Percentiles rank a stretch among this genome's conserved stretches.
These are phyloP conservation scores for Exophiala lecanii-corni DNA, from an alignment of 2,329 filamentous ascomycete genomes.

Conservation along the genomic window DNA sequence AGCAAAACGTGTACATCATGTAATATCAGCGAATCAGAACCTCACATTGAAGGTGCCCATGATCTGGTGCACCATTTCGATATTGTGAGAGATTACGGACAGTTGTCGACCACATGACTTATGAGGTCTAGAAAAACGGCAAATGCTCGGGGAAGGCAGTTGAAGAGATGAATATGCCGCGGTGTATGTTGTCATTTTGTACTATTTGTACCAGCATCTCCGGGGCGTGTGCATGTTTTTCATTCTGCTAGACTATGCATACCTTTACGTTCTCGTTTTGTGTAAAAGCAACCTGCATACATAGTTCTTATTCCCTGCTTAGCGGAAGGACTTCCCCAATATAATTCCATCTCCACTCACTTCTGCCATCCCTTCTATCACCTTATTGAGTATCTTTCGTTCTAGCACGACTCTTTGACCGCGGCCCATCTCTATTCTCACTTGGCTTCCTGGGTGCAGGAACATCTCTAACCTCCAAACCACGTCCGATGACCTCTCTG, in stretches of 20 bases:
- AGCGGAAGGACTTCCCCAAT: neutral
- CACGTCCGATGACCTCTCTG: conserved; percentile 68
- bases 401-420: conserved; percentile 16
- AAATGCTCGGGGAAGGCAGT: neutral
- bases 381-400: neutral
- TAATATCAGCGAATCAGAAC: conserved; percentile 15
- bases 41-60: too few relatives aligned
- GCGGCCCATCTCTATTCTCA: conserved; percentile 3
- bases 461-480: conserved; percentile 26
- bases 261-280: too few relatives aligned
- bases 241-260: too few relatives aligned
- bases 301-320: neutral
- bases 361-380: neutral
- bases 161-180: too few relatives aligned
- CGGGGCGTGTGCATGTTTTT: neutral
- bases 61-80: too few relatives aligned
- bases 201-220: too few relatives aligned
- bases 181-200: too few relatives aligned
- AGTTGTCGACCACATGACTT: too few relatives aligned
- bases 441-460: conserved; percentile 2
- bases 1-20: conserved; percentile 23
- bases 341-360: conserved; percentile 1
- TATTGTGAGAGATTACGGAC: too few relatives aligned
- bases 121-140: neutral
- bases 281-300: too few relatives aligned